Evolutionary conservation across 257 asterid genomes (phyloP).

Genomic region (Solanum medicagineum): DNA sequence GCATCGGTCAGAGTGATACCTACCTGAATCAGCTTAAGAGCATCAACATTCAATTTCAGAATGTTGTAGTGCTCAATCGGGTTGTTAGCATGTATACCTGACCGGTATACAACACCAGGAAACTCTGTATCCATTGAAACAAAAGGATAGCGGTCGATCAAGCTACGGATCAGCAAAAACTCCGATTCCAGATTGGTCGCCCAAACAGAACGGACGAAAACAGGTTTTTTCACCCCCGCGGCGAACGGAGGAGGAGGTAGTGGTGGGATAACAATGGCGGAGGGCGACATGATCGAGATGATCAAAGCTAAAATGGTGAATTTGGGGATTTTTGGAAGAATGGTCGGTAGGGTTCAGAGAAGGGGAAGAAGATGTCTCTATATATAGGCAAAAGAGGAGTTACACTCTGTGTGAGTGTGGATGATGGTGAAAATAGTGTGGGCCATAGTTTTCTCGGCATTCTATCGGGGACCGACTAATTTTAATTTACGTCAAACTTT

Average conservation of each 20-base stretch:
- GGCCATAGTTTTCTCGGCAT: neutral
- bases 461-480: neutral
- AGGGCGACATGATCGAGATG: neutral
- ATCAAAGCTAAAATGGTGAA: neutral
- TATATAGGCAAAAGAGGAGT: neutral
- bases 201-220: slow-evolving; percentile 55
- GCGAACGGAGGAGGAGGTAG: slow-evolving; percentile 1
- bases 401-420: neutral
- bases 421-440: neutral
- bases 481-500: too few relatives aligned
- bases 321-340: neutral
- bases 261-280: slow-evolving; percentile 4
- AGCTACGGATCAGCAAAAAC: slow-evolving; percentile 31
- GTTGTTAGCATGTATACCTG: slow-evolving; percentile 17
- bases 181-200: slow-evolving; percentile 38
- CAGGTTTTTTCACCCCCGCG: neutral
- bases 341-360: neutral
- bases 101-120: slow-evolving; percentile 55
- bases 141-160: slow-evolving; percentile 33
- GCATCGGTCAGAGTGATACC: slow-evolving; percentile 64
- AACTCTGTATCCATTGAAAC: slow-evolving; percentile 77
- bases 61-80: slow-evolving; percentile 41
- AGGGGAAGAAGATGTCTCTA: neutral
- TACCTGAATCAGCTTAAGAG: slow-evolving; percentile 65
- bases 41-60: slow-evolving; percentile 59